Conservation (phyloP, 768 basidiomycete species). For the Lactarius vividus region DNA sequence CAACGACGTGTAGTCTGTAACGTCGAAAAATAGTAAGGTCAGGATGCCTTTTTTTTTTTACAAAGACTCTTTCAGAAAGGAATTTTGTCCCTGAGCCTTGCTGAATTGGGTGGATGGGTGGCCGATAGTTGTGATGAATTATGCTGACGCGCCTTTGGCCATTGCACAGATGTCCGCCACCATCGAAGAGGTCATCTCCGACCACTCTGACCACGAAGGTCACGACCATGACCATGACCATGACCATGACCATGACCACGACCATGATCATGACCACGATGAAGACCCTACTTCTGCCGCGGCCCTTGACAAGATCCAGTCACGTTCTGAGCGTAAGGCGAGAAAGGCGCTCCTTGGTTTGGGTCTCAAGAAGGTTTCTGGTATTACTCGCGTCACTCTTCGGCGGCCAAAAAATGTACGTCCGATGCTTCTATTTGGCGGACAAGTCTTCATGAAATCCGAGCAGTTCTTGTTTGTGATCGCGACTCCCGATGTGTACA, state of each 20-base stretch:
- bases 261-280: slow-evolving; percentile 54
- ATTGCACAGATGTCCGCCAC: slow-evolving; percentile 65
- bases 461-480: slow-evolving; percentile 85
- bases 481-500: slow-evolving; percentile 94
- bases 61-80: not conserved
- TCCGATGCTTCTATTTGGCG: slow-evolving; percentile 15
- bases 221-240: slow-evolving; percentile 51
- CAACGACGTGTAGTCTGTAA: slow-evolving; percentile 13
- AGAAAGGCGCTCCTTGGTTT: slow-evolving; percentile 89
- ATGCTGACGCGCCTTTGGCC: slow-evolving; percentile 33
- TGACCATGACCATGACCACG: slow-evolving; percentile 51
- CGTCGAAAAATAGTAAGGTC: slow-evolving; percentile 5
- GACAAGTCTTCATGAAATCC: not conserved
- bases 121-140: slow-evolving; percentile 29
- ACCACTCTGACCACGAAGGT: slow-evolving; percentile 68
- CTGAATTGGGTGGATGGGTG: slow-evolving; percentile 37
- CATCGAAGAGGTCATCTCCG: slow-evolving; percentile 80
- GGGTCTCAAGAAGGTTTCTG: slow-evolving; percentile 89
- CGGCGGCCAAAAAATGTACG: slow-evolving; percentile 91
- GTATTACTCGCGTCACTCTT: slow-evolving; percentile 93
- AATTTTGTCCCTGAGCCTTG: slow-evolving; percentile 23
- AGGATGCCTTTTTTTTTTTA: not conserved
- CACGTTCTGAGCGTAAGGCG: slow-evolving; percentile 91
- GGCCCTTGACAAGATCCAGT: slow-evolving; percentile 90
- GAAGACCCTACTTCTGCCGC: slow-evolving; percentile 84